phyloP scores from a whole-genome alignment of 2,329 filamentous ascomycete genomes.

The Pseudopithomyces chartarum region DNA sequence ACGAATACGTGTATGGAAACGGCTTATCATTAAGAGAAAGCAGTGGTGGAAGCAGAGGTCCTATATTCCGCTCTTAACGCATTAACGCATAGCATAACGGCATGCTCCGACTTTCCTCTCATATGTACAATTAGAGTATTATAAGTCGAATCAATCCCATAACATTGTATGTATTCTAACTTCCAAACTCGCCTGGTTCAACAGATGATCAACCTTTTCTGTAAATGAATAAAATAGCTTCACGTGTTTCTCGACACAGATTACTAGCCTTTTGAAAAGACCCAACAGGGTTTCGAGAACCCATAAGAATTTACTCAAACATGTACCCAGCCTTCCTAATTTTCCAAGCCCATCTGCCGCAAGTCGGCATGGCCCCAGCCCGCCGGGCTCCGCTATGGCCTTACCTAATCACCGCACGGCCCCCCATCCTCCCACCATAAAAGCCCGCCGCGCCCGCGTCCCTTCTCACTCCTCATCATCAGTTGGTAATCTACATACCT shows the following conservation, averaged over 20 bases:
- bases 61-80: constrained; percentile 1
- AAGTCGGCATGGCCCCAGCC: background rate
- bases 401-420: constrained; percentile 19
- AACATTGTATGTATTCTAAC: too few species aligned
- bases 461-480: constrained; percentile 39
- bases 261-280: too few species aligned
- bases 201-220: too few species aligned
- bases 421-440: constrained; percentile 20
- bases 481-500: constrained; percentile 42
- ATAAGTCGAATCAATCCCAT: too few species aligned
- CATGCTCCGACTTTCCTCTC: background rate
- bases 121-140: too few species aligned
- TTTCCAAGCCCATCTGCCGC: background rate
- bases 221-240: too few species aligned
- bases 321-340: background rate
- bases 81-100: background rate
- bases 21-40: background rate
- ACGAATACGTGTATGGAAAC: constrained; percentile 2
- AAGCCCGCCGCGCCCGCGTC: constrained; percentile 25
- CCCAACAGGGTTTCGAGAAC: background rate
- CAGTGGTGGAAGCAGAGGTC: background rate
- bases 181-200: too few species aligned
- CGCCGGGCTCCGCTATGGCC: background rate
- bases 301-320: background rate
- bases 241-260: too few species aligned